Conservation (phyloP, 176 grass and related monocot species). For the Saccharum officinarum region DNA sequence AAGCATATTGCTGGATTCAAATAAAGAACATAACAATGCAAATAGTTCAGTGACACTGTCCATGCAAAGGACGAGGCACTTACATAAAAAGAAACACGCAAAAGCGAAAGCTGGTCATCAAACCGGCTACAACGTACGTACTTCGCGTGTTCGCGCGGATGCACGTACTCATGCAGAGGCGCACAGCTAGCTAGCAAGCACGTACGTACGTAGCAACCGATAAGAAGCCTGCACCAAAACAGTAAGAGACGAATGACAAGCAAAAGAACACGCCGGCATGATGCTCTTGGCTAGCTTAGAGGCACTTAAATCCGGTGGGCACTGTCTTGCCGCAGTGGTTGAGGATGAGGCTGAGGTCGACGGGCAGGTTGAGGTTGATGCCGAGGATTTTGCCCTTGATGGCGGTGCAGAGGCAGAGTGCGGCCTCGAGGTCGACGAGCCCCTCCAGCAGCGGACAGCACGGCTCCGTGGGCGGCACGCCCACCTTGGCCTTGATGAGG, state of each 20-base stretch:
- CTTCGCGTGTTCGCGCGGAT: too few relatives aligned
- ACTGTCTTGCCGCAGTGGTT: slow-evolving; percentile 50
- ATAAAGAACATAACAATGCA: background rate
- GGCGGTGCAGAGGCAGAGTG: slow-evolving; percentile 83
- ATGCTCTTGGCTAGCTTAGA: background rate
- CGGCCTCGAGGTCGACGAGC: slow-evolving; percentile 80
- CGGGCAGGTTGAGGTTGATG: slow-evolving; percentile 42
- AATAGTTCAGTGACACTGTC: background rate
- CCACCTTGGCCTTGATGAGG: slow-evolving; percentile 45
- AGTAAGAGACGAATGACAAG: background rate
- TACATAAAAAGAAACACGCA: background rate
- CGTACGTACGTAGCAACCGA: too few relatives aligned
- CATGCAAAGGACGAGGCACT: background rate
- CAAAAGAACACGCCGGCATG: background rate
- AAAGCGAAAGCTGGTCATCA: background rate
- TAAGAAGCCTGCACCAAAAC: too few relatives aligned
- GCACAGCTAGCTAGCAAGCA: too few relatives aligned
- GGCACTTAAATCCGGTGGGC: slow-evolving; percentile 35
- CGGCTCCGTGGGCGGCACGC: slow-evolving; percentile 38
- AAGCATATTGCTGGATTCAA: background rate
- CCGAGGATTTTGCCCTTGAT: slow-evolving; percentile 56
- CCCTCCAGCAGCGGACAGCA: slow-evolving; percentile 81
- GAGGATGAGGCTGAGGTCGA: slow-evolving; percentile 63
- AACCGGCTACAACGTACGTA: background rate
- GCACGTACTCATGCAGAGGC: too few relatives aligned